Conservation (phyloP, 192 early-diverging fungal species). For the Backusella mclennaniae region DNA sequence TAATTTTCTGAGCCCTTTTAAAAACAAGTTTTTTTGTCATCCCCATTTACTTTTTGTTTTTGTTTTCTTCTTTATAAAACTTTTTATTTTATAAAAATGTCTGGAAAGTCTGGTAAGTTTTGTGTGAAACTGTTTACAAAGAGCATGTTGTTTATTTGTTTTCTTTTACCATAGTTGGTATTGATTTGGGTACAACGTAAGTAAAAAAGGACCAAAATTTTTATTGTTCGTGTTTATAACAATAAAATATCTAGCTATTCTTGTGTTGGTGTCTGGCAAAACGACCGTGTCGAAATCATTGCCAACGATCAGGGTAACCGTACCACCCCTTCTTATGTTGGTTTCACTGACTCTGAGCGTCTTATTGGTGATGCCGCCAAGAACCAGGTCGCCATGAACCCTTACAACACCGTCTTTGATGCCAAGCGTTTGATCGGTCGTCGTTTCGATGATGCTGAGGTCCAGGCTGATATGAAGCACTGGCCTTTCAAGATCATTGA, state of each 20-base stretch:
- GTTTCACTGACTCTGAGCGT: conserved; percentile 96
- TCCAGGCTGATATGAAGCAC: conserved; percentile 99
- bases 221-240: conserved; percentile 40
- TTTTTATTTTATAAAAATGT: conserved; percentile 10
- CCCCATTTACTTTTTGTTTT: conserved; percentile 1
- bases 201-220: conserved; percentile 42
- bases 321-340: conserved; percentile 98
- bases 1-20: neutral
- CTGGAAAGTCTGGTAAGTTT: conserved; percentile 36
- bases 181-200: conserved; percentile 45
- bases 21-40: neutral
- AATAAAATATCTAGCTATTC: conserved; percentile 96
- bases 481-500: conserved; percentile 92
- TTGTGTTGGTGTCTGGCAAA: conserved; percentile 77
- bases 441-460: conserved; percentile 86
- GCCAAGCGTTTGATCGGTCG: conserved; percentile 98
- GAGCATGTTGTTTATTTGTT: neutral
- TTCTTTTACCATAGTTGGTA: conserved; percentile 31
- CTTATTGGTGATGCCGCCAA: conserved; percentile 99
- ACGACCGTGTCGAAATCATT: conserved; percentile 86
- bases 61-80: conserved; percentile 11
- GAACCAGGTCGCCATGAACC: conserved; percentile 92
- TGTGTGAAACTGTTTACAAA: neutral
- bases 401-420: conserved; percentile 90
- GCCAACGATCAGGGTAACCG: conserved; percentile 99